Base-by-base conservation (phyloP, 345 rosid genomes). In the Sisymbrium altissimum region DNA sequence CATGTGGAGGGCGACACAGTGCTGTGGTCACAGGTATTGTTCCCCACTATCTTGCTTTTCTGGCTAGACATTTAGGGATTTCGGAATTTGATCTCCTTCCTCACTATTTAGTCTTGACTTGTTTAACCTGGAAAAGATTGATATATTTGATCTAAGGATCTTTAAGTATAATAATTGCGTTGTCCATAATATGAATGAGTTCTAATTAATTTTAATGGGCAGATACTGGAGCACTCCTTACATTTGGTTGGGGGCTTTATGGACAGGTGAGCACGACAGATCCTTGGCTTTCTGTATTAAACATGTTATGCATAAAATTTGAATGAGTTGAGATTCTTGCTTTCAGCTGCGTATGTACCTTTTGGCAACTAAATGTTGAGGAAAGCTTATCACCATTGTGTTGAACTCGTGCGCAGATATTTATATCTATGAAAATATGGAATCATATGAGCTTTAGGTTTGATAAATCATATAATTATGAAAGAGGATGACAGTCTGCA, bases 191-290 rank as follows among this genome's bases (percentile, higher is more conserved):
- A 35, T 5, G n/a, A 55, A 39, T 30, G 49, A 64, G 14, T 36
- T 48, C 25, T 65, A 46, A 64, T 49, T 46, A 46, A 12, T 76
- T 64, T 62, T 44, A 65, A 5, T 77, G 53, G 69, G 48, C 89
- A 95, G 99, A 96, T 87, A 90, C 97, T 71, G 99, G 99, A 53
- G 97, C 93, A 10, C 71, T 96, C 9, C 91, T 96, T 61, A 83
- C 97, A n/a, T 96, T 96, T 80, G 99, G 99, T 38, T 96, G 99
- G 99, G 98, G 99, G 68, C 96, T 90, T 73, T 92, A 96, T 67
- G 98, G 99, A 81, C 99, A 96, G 99, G 99, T 92, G 76, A 84
- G 49, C 60, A 72, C 18, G n/a, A 70, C 41, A 58, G 40, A 65
- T 64, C 68, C 64, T 12, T 48, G 10, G 25, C 48, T 57, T 32